These are phyloP conservation scores for Colletotrichum abscissum DNA, from an alignment of 2,329 filamentous ascomycete species.

Conservation along the genomic window DNA sequence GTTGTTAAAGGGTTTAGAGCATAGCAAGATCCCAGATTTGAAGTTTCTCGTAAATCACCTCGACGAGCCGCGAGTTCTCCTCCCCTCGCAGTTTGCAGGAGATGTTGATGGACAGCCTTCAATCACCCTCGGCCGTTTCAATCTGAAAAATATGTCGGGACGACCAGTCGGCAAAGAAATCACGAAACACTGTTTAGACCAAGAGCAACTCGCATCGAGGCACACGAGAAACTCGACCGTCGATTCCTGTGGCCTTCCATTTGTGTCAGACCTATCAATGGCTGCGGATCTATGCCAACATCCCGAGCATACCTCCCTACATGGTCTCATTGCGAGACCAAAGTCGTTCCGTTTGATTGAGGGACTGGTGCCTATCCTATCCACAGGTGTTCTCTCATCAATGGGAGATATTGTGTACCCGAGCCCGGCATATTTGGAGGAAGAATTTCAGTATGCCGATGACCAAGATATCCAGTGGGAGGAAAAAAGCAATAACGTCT, in stretches of 20 bases:
- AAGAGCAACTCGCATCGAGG: neutral
- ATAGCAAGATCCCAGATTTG: constrained; percentile 47
- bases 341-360: constrained; percentile 53
- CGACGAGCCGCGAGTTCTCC: constrained; percentile 58
- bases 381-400: constrained; percentile 55
- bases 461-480: constrained; percentile 58
- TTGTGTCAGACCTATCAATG: constrained; percentile 42
- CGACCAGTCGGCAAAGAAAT: neutral
- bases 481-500: constrained; percentile 60
- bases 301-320: constrained; percentile 52
- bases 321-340: constrained; percentile 59
- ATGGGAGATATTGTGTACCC: constrained; percentile 66
- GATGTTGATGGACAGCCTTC: neutral
- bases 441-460: constrained; percentile 54
- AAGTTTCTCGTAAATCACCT: constrained; percentile 58
- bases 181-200: constrained; percentile 39
- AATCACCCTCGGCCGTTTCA: neutral
- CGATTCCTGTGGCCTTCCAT: constrained; percentile 41
- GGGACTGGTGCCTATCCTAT: constrained; percentile 57
- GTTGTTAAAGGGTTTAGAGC: constrained; percentile 40
- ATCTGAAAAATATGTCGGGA: neutral
- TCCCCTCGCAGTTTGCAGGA: constrained; percentile 36
- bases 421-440: constrained; percentile 59
- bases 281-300: constrained; percentile 55
- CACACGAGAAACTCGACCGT: neutral